Evolutionary conservation across 257 asterid species (phyloP), one percentile per base, ranked within the genome.

Genomic region (Coffea eugenioides): DNA sequence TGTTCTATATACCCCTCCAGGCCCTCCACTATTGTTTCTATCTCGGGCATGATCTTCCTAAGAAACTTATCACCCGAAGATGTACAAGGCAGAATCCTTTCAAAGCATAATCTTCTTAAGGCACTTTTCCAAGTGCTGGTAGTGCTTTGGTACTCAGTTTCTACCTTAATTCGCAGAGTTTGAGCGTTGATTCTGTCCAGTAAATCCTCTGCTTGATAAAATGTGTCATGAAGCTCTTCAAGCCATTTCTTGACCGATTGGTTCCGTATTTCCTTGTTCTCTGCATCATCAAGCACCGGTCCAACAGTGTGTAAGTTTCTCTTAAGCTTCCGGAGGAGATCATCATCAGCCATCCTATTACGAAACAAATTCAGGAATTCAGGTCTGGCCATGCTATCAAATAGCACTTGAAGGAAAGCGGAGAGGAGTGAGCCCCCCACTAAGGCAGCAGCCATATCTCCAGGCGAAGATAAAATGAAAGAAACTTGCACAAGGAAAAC

Each of bases 281-380:
- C 80, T 23, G 82, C 87, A 73, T 81, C 84, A 49, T 36, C 59
- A 69, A 84, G 81, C 78, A 84, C 85, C 12, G 13, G 21, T 0
- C 36, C 41, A 27, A 84, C 21, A 11, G 70, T 56, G 45, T 5
- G 25, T 51, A 84, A 54, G 23, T 62, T 81, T 2, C 8, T 36
- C 16, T 3, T 14, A 48, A 80, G 43, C 34, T 61, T 69, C 43
- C 52, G 23, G 39, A 84, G 25, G 5, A 72, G 43, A 0, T 6
- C 3, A 56, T 48, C 78, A 41, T 79, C 31, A 2, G 27, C 0
- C 54, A 0, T 79, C 6, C 0, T 0, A 13, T 39, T 18, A 0
- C 10, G 27, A 8, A 79, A 79, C n/a, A 71, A 23, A 0, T 79
- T 34, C 0, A 79, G 6, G 54, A 79, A 43, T 8, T 59, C 69